Evolutionary conservation across 441 rosid species (phyloP).

Genomic region (Gossypium trilobum): DNA sequence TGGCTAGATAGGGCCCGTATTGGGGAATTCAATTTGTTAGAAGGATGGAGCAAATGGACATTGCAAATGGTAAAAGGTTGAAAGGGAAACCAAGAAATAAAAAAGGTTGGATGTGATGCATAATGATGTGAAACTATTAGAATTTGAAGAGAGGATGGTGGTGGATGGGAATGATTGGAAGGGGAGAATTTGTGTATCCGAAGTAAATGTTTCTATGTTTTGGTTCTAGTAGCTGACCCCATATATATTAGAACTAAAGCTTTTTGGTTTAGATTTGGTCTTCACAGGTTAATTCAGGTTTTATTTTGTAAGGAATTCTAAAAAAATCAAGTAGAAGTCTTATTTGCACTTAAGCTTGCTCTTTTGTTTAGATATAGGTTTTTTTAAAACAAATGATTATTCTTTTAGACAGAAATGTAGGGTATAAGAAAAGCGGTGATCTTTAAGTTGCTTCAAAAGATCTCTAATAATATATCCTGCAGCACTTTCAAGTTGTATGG

Average conservation of each 20-base stretch:
- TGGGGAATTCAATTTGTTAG: not conserved
- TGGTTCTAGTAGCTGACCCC: not conserved
- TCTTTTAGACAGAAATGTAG: not conserved
- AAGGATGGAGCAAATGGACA: not conserved
- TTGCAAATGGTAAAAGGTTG: not conserved
- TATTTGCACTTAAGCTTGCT: not conserved
- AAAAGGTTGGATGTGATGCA: not conserved
- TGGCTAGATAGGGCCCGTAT: not conserved
- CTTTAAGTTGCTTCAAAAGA: not conserved
- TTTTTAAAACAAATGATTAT: not conserved
- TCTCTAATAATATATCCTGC: not conserved
- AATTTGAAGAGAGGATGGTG: not conserved
- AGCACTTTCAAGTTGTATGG: not conserved
- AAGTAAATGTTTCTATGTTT: not conserved
- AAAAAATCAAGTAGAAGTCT: not conserved
- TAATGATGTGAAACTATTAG: not conserved
- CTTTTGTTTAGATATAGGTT: not conserved
- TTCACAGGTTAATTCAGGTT: not conserved
- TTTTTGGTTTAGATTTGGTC: not conserved
- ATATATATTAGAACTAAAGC: too few species aligned
- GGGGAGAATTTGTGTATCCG: not conserved
- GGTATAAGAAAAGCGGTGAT: not conserved
- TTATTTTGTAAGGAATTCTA: not conserved
- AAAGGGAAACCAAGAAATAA: not conserved
- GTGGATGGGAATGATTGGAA: not conserved